phyloP scores from a whole-genome alignment of 805 yeast genomes.

The Starmerella floris region DNA sequence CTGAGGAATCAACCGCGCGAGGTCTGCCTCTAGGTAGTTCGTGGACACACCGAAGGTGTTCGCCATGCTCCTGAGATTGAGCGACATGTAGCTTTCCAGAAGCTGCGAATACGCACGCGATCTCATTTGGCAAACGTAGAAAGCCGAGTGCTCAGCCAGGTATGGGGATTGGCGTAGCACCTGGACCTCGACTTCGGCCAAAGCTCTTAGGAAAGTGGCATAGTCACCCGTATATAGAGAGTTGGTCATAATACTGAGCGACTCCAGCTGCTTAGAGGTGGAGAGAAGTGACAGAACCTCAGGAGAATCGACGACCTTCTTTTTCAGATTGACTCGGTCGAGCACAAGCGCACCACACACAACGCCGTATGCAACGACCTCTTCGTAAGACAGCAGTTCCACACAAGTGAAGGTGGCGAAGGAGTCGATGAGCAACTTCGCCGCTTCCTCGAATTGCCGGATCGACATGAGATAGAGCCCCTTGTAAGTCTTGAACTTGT shows the following conservation, averaged over 20 bases:
- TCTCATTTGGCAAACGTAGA: constrained; percentile 81
- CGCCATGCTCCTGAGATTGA: constrained; percentile 87
- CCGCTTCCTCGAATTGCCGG: constrained; percentile 75
- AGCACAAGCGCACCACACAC: constrained; percentile 76
- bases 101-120: constrained; percentile 89
- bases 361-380: constrained; percentile 76
- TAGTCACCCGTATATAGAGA: constrained; percentile 84
- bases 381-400: constrained; percentile 78
- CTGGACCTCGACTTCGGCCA: constrained; percentile 64
- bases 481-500: constrained; percentile 78
- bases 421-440: constrained; percentile 73
- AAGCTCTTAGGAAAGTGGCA: constrained; percentile 57
- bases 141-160: constrained; percentile 65
- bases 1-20: constrained; percentile 82
- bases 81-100: constrained; percentile 83
- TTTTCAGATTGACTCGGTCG: constrained; percentile 71
- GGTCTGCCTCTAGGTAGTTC: constrained; percentile 72
- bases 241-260: constrained; percentile 70
- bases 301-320: constrained; percentile 81
- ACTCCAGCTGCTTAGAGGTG: constrained; percentile 56
- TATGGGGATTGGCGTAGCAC: constrained; percentile 54
- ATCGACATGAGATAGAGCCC: constrained; percentile 77
- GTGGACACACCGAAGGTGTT: constrained; percentile 79
- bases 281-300: constrained; percentile 69
- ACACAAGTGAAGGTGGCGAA: constrained; percentile 90